Conservation (phyloP, 1,139 yeast genomes). For the Scheffersomyces quercinus region DNA sequence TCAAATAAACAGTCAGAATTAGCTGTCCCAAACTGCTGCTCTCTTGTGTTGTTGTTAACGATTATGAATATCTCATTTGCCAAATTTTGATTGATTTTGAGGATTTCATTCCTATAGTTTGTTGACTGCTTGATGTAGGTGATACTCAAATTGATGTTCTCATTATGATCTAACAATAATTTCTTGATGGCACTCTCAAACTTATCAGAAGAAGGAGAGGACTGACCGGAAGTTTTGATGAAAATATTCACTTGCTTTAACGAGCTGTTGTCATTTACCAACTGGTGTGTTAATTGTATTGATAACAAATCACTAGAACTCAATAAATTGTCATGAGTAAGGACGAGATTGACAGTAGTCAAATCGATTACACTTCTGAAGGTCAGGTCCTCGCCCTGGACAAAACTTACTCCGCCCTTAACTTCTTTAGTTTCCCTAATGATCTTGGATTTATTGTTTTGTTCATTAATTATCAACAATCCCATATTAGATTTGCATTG, state of each 20-base stretch:
- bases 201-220: conserved; percentile 13
- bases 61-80: conserved; percentile 24
- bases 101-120: conserved; percentile 13
- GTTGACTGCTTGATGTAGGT: conserved; percentile 13
- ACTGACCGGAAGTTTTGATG: conserved; percentile 15
- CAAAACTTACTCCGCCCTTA: neutral
- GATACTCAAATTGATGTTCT: conserved; percentile 13
- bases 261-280: conserved; percentile 12
- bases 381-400: neutral
- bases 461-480: conserved; percentile 25
- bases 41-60: conserved; percentile 18
- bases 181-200: conserved; percentile 23
- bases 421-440: conserved; percentile 1
- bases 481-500: conserved; percentile 33
- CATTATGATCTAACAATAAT: conserved; percentile 14
- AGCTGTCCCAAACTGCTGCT: conserved; percentile 4
- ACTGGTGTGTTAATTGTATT: conserved; percentile 25
- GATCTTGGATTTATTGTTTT: neutral
- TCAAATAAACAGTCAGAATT: conserved; percentile 15
- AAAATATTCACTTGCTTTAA: conserved; percentile 19
- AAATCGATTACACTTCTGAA: conserved; percentile 17
- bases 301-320: conserved; percentile 36
- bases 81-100: conserved; percentile 11
- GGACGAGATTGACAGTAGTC: conserved; percentile 24
- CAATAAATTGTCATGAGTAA: conserved; percentile 33